These are phyloP conservation scores for Vigna nakashimae DNA, from an alignment of 306 rosid genomes.

Conservation along the genomic window DNA sequence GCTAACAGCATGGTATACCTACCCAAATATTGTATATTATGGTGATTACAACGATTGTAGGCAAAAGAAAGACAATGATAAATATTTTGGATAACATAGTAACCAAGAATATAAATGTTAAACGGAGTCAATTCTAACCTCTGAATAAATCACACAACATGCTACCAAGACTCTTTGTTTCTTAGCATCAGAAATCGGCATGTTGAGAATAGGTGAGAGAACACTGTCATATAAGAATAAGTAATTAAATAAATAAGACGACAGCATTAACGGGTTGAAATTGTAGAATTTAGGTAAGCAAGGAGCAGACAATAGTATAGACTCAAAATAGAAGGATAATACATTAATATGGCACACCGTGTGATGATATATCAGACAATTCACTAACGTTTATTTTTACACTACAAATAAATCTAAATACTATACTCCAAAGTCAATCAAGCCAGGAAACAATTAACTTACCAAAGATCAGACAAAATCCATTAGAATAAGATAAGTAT, in stretches of 20 bases:
- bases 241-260: constrained; percentile 40
- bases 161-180: constrained; percentile 98
- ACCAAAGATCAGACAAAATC: background rate
- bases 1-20: constrained; percentile 91
- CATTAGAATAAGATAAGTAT: background rate
- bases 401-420: constrained; percentile 8
- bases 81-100: background rate
- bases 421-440: constrained; percentile 18
- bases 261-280: constrained; percentile 11
- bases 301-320: background rate
- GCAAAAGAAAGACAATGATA: constrained; percentile 31
- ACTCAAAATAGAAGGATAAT: constrained; percentile 20
- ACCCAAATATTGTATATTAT: constrained; percentile 47
- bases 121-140: constrained; percentile 67
- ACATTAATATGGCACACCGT: background rate
- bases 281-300: constrained; percentile 6
- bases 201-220: constrained; percentile 96
- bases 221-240: constrained; percentile 65
- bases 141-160: constrained; percentile 88
- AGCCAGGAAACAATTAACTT: background rate
- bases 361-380: constrained; percentile 1
- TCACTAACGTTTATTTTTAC: background rate
- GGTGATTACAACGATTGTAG: constrained; percentile 38
- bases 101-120: background rate
- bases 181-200: constrained; percentile 93